These are phyloP conservation scores for Leptoxyphium fumago DNA, from an alignment of 2,329 filamentous ascomycete species.

Conservation along the genomic window DNA sequence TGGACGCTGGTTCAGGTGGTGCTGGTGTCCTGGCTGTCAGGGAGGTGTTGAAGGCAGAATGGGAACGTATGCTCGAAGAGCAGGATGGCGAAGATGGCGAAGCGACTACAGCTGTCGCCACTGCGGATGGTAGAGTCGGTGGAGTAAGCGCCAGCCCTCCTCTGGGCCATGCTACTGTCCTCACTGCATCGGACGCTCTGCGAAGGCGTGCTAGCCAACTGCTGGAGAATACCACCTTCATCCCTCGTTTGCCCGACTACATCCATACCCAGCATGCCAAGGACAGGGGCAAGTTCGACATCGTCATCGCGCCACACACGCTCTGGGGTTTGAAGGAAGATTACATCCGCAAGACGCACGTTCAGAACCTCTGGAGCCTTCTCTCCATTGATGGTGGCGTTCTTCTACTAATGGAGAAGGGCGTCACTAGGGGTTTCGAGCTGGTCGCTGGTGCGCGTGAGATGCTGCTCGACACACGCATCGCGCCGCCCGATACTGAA, in stretches of 20 bases:
- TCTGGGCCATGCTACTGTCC: conserved; percentile 62
- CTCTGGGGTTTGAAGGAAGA: conserved; percentile 64
- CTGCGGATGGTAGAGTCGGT: conserved; percentile 20
- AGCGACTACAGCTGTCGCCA: conserved; percentile 13
- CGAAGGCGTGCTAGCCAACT: conserved; percentile 61
- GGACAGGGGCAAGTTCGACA: conserved; percentile 51
- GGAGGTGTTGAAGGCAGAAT: conserved; percentile 67
- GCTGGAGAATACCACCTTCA: conserved; percentile 77
- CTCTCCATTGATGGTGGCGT: conserved; percentile 74
- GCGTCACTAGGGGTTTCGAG: conserved; percentile 81
- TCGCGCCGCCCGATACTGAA: conserved; percentile 45
- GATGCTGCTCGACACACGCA: conserved; percentile 60
- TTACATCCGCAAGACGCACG: conserved; percentile 58
- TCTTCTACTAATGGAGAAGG: conserved; percentile 79
- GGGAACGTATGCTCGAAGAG: conserved; percentile 47
- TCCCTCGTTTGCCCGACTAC: conserved; percentile 83
- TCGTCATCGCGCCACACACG: conserved; percentile 79
- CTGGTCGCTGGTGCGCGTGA: conserved; percentile 74
- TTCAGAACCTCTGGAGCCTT: conserved; percentile 82
- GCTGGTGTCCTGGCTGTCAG: conserved; percentile 62
- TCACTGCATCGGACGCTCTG: conserved; percentile 61
- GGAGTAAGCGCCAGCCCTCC: conserved; percentile 32
- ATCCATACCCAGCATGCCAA: conserved; percentile 35
- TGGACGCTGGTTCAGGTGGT: conserved; percentile 63
- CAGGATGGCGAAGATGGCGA: conserved; percentile 6